Evolutionary conservation across 2,329 filamentous ascomycete species (phyloP), one percentile per base, ranked within the genome.

Genomic region (Emmonsiellopsis sp.): DNA sequence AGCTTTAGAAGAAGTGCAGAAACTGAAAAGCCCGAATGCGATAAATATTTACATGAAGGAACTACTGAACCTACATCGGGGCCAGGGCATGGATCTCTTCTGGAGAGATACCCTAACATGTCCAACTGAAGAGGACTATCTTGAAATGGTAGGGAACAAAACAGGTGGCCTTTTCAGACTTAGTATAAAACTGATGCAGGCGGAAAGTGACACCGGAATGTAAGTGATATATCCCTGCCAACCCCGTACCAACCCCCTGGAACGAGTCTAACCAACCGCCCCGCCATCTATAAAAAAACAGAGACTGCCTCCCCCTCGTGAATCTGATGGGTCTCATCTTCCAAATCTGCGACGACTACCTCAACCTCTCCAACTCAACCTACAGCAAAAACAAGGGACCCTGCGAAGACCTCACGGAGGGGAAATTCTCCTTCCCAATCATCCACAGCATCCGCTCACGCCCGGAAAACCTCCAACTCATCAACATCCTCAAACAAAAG

Each of bases 401-500:
- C 62, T 93, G 90, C 57, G 62, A 66, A 56, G 63, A 66, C 52
- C 55, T 67, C 7, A 65, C 60, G 6, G 64, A 67, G 50, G 62
- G 63, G 3, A 66, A 66, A 58, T 66, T 65, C 53, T 65, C 62
- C 7, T 65, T 65, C 47, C 59, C 64, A 7, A 60, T 67, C 50
- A 63, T 67, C 43, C 65, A 66, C 49, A 55, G 56, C 36, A 55
- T 60, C 27, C 57, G 68, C 57, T 73, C 85, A 55, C 81, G 90
- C 65, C 71, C 71, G 2, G 62, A 62, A 3, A 74, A 73, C 53
- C 66, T 87, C 82, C 14, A 94, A 63, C 80, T 98, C 53, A 81
- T 96, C 68, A 95, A 93, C 66, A 95, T 95, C 52, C 76, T 95
- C 42, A 87, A 87, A 71, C 89, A 95, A 70, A 90, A 89, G 72